Percentiles rank a stretch among this genome's conserved stretches.
These are phyloP conservation scores for Podospora anserina DNA, from an alignment of 495 filamentous ascomycete species.

Conservation along the genomic window DNA sequence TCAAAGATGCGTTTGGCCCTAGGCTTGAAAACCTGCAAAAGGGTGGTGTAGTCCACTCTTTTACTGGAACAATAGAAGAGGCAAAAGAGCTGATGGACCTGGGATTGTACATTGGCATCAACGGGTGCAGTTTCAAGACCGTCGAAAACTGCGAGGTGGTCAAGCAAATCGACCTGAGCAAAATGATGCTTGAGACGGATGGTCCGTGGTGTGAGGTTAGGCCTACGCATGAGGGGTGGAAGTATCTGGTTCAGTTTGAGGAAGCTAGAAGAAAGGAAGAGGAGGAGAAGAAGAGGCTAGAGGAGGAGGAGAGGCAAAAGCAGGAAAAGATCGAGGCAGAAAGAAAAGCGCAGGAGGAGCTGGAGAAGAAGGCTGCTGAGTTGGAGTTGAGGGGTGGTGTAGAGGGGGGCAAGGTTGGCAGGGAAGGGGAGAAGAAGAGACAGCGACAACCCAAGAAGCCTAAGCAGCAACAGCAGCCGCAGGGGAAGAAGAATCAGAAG, in stretches of 20 bases:
- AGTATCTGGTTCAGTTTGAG: conserved; percentile 45
- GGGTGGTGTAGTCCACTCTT: conserved; percentile 82
- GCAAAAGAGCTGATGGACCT: conserved; percentile 71
- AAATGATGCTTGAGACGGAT: conserved; percentile 89
- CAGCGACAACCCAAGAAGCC: conserved; percentile 13
- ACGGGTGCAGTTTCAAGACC: conserved; percentile 91
- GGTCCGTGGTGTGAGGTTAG: conserved; percentile 83
- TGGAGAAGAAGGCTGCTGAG: conserved; percentile 11
- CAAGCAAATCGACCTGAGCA: conserved; percentile 64
- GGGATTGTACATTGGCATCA: conserved; percentile 80
- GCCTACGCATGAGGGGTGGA: conserved; percentile 60
- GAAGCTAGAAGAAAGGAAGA: conserved; percentile 3
- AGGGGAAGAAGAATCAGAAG: conserved; percentile 41
- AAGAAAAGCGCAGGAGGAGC: not conserved
- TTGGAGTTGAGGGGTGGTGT: not conserved
- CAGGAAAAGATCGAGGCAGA: not conserved
- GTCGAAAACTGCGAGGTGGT: conserved; percentile 83
- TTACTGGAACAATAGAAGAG: conserved; percentile 81
- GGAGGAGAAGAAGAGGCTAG: conserved; percentile 4
- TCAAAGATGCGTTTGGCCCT: conserved; percentile 45
- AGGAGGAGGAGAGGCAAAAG: conserved; percentile 3
- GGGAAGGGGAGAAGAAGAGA: conserved; percentile 10
- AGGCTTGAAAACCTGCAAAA: conserved; percentile 58
- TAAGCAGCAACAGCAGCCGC: conserved; percentile 28
- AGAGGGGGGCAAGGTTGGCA: not conserved